Conservation (phyloP, 192 early-diverging fungal species). For the Dimargaris cristalligena region DNA sequence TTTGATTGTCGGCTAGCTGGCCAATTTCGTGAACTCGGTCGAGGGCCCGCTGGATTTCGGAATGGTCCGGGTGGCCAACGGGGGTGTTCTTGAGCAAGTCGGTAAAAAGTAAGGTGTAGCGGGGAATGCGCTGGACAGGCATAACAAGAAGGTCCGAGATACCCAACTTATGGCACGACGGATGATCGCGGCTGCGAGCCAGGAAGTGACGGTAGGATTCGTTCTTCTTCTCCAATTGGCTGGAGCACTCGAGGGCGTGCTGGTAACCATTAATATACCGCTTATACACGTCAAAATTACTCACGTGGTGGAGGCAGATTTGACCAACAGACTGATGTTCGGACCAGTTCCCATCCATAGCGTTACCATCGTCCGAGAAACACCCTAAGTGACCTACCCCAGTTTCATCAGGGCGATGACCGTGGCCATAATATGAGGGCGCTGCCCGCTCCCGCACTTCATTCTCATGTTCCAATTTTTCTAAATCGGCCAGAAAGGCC, state of each 20-base stretch:
- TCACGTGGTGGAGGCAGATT: constrained; percentile 34
- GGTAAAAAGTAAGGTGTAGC: constrained; percentile 52
- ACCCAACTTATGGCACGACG: constrained; percentile 40
- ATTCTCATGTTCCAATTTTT: constrained; percentile 17
- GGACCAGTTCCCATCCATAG: neutral
- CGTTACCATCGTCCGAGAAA: neutral
- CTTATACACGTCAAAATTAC: constrained; percentile 40
- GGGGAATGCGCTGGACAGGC: constrained; percentile 62
- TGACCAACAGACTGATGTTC: constrained; percentile 17
- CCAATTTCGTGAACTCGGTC: constrained; percentile 32
- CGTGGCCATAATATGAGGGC: neutral
- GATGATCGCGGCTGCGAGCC: constrained; percentile 32
- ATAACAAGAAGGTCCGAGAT: constrained; percentile 58
- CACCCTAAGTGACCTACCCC: neutral
- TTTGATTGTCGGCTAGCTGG: constrained; percentile 30
- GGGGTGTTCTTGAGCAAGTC: constrained; percentile 25
- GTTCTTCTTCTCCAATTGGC: constrained; percentile 33
- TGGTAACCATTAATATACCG: constrained; percentile 43
- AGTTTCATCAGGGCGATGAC: neutral
- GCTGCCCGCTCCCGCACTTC: constrained; percentile 21
- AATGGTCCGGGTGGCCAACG: constrained; percentile 21
- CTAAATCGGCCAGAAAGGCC: constrained; percentile 33
- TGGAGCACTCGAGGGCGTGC: constrained; percentile 33
- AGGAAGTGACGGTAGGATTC: constrained; percentile 32
- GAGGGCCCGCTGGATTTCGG: constrained; percentile 20